phyloP scores from a whole-genome alignment of 2,329 filamentous ascomycete genomes.

The Cercospora sesami region DNA sequence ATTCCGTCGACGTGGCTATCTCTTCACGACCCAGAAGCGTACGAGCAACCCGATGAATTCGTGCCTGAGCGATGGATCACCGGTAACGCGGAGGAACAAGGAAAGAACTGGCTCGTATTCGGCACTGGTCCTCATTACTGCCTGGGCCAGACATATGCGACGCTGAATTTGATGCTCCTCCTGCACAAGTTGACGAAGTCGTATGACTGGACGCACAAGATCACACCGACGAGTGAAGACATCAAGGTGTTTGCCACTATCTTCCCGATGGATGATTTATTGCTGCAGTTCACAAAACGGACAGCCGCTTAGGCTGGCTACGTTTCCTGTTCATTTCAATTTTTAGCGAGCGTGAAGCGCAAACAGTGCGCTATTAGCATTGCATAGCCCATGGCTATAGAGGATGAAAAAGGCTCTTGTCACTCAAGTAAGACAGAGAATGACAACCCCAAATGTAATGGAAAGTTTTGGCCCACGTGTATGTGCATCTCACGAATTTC shows the following conservation, averaged over 20 bases:
- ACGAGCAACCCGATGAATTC: conserved; percentile 83
- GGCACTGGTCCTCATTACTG: conserved; percentile 96
- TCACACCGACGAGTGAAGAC: conserved; percentile 81
- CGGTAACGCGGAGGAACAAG: conserved; percentile 83
- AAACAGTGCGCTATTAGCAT: conserved; percentile 13
- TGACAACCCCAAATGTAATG: neutral
- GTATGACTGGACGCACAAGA: conserved; percentile 79
- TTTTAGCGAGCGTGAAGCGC: conserved; percentile 13
- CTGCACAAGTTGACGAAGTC: conserved; percentile 37
- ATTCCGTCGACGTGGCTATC: conserved; percentile 88
- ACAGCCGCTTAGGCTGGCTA: conserved; percentile 2
- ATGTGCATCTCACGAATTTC: neutral
- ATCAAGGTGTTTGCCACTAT: conserved; percentile 99
- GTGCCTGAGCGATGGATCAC: conserved; percentile 86
- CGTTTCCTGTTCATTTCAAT: neutral
- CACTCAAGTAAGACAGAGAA: neutral
- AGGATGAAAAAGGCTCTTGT: neutral
- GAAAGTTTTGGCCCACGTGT: neutral
- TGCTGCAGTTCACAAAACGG: conserved; percentile 27
- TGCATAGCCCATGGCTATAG: neutral
- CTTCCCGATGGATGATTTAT: conserved; percentile 71
- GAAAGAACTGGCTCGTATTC: conserved; percentile 97
- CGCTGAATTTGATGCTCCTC: conserved; percentile 76
- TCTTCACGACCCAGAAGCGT: conserved; percentile 88
- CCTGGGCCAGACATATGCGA: conserved; percentile 87